Evolutionary conservation across 1,284 basidiomycete species (phyloP).

Genomic region (Rhodotorula sp.): DNA sequence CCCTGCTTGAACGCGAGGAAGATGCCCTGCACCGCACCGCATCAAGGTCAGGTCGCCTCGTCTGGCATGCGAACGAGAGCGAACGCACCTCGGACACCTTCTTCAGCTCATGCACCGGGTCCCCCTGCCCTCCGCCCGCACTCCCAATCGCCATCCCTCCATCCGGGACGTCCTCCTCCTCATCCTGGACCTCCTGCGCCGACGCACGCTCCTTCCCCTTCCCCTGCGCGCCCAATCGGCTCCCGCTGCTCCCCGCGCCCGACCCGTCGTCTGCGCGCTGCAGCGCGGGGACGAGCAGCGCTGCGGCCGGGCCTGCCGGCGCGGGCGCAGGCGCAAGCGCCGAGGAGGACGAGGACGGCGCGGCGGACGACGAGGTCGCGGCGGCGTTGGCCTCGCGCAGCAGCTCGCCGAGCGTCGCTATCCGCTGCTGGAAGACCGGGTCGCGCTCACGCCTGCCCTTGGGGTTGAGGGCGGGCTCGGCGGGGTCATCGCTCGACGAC

Average conservation of each 20-base stretch:
- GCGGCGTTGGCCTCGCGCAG: conserved; percentile 12
- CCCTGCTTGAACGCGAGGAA: conserved; percentile 42
- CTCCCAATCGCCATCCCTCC: conserved; percentile 29
- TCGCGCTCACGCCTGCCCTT: conserved; percentile 8
- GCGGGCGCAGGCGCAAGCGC: not conserved
- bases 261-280: conserved; percentile 1
- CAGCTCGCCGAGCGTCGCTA: conserved; percentile 19
- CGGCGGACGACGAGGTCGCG: not conserved
- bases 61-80: fast-evolving
- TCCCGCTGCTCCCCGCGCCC: conserved; percentile 9
- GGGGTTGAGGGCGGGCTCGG: not conserved
- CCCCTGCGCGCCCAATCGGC: not conserved
- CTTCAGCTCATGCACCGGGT: conserved; percentile 22
- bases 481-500: not conserved
- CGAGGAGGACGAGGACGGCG: not conserved
- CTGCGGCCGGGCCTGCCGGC: not conserved
- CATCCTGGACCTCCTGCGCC: not conserved
- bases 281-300: not conserved
- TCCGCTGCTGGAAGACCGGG: conserved; percentile 18
- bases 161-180: conserved; percentile 23
- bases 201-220: conserved; percentile 5
- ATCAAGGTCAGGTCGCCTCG: no score
- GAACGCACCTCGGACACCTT: conserved; percentile 32
- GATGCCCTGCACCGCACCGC: conserved; percentile 15
- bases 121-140: conserved; percentile 1